Conservation (phyloP, 768 basidiomycete genomes). For the Lactifluus hygrophoroides region DNA sequence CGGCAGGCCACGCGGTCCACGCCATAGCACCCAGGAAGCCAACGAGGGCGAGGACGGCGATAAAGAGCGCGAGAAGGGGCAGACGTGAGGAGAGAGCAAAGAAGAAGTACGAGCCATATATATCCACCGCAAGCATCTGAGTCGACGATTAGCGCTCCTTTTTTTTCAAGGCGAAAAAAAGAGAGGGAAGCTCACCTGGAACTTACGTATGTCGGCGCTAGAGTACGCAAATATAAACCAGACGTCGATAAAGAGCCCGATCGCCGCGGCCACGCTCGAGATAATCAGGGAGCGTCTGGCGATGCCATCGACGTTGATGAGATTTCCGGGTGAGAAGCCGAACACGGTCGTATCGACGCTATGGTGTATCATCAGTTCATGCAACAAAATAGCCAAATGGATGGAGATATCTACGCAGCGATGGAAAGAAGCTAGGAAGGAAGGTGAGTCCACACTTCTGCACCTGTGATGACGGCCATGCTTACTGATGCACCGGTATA, state of each 20-base stretch:
- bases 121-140: slow-evolving; percentile 43
- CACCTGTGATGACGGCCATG: not conserved
- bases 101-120: slow-evolving; percentile 56
- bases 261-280: slow-evolving; percentile 50
- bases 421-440: slow-evolving; percentile 46
- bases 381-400: not conserved
- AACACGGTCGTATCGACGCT: slow-evolving; percentile 52
- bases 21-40: slow-evolving; percentile 53
- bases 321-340: slow-evolving; percentile 41
- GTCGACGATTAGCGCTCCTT: not conserved
- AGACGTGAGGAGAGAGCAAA: slow-evolving; percentile 60
- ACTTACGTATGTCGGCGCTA: slow-evolving; percentile 42
- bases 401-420: slow-evolving; percentile 37
- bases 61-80: slow-evolving; percentile 52
- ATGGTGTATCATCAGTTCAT: not conserved
- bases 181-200: slow-evolving; percentile 38
- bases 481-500: not conserved
- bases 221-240: slow-evolving; percentile 62
- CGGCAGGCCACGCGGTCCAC: slow-evolving; percentile 54
- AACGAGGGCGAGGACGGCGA: slow-evolving; percentile 49
- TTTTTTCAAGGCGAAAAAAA: not conserved
- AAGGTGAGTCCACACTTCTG: slow-evolving; percentile 34
- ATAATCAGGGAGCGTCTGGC: slow-evolving; percentile 47
- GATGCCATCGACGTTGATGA: slow-evolving; percentile 41
- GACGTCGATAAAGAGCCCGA: slow-evolving; percentile 53